phyloP scores from a whole-genome alignment of 345 rosid genomes.

The Gossypium bickii region DNA sequence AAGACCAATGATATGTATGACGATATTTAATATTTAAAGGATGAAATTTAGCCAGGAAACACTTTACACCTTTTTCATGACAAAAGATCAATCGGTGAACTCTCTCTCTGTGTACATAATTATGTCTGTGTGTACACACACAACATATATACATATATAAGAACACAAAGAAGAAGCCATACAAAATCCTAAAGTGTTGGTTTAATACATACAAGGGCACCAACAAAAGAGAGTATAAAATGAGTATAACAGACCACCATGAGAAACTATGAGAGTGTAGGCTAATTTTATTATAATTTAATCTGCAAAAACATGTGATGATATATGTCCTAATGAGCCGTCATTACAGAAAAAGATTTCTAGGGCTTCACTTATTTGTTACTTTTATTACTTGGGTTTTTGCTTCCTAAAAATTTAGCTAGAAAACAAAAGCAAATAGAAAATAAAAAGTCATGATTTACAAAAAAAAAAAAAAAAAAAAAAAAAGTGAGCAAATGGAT shows the following conservation, averaged over 20 bases:
- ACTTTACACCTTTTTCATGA: not conserved
- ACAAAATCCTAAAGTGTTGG: not conserved
- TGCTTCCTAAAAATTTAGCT: conserved; percentile 6
- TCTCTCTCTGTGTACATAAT: not conserved
- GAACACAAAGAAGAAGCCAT: not conserved
- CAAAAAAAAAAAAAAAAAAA: not conserved
- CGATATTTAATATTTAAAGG: not conserved
- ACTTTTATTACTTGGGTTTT: not conserved
- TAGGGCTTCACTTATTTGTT: not conserved
- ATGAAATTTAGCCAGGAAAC: not conserved
- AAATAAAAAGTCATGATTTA: not conserved
- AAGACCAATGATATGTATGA: not conserved
- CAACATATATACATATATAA: not conserved
- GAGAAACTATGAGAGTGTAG: not conserved
- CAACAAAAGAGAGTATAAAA: not conserved
- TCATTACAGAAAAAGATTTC: not conserved
- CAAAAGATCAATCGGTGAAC: not conserved
- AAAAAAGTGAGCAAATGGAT: not conserved
- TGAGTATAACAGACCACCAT: not conserved
- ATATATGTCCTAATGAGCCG: not conserved
- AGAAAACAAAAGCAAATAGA: not conserved
- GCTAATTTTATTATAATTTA: not conserved
- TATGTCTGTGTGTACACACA: not conserved
- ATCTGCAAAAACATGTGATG: not conserved
- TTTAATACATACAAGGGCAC: not conserved